Conservation (phyloP, 352 stramenopile genomes). For the Phytophthora europaea region DNA sequence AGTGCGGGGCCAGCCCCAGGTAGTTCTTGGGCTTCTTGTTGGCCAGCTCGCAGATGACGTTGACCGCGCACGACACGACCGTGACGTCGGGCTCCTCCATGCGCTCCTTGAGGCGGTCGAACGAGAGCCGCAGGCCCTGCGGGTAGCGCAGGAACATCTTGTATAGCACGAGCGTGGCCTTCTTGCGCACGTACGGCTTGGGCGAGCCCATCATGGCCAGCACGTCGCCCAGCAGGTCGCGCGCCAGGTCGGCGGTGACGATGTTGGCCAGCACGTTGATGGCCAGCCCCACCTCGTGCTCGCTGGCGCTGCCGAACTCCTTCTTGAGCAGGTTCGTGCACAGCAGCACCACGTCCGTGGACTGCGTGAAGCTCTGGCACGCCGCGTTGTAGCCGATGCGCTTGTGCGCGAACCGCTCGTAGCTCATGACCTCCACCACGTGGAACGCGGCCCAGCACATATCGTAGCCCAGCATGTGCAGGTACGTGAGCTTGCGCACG, state of each 20-base stretch:
- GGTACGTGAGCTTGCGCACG: conserved; percentile 97
- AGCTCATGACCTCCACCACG: conserved; percentile 98
- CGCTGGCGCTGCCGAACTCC: conserved; percentile 91
- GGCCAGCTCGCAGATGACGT: conserved; percentile 99
- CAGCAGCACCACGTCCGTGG: conserved; percentile 98
- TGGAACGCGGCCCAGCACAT: conserved; percentile 99
- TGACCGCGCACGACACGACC: conserved; percentile 98
- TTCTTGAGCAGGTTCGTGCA: conserved; percentile 99
- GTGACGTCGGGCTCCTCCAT: conserved; percentile 97
- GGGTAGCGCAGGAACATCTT: conserved; percentile 99
- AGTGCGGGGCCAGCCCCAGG: conserved; percentile 96
- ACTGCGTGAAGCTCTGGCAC: conserved; percentile 97
- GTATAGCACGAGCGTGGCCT: conserved; percentile 98
- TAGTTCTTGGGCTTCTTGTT: conserved; percentile 99
- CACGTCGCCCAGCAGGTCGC: conserved; percentile 94
- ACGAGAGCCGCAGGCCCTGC: conserved; percentile 97
- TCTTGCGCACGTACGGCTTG: conserved; percentile 98
- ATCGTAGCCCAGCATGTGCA: conserved; percentile 99
- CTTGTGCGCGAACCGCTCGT: conserved; percentile 97
- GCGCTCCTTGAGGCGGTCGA: conserved; percentile 97
- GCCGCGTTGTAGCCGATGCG: conserved; percentile 97
- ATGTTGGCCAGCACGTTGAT: conserved; percentile 99
- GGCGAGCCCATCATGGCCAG: conserved; percentile 94
- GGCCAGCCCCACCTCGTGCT: conserved; percentile 98
- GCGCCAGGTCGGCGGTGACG: conserved; percentile 96